These are phyloP conservation scores for Aristolochia contorta DNA, from an alignment of 164 flowering plant genomes.

Conservation along the genomic window DNA sequence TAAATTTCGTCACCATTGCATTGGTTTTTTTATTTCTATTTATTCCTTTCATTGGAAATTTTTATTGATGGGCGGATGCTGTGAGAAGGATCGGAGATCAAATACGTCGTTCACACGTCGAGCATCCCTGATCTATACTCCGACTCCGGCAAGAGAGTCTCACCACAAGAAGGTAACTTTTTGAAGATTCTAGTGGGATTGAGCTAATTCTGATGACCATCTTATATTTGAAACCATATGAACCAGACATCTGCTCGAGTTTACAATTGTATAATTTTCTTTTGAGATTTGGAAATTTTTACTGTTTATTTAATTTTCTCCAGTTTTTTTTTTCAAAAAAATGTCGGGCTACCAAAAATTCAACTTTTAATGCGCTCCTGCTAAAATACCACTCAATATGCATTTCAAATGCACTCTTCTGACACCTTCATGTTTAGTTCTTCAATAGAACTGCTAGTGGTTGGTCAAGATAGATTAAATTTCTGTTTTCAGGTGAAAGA, in stretches of 20 bases:
- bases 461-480: neutral
- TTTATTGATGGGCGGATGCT: neutral
- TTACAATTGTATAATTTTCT: neutral
- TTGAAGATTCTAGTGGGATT: neutral
- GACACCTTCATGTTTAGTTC: neutral
- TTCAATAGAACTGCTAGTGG: neutral
- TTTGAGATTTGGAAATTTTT: neutral
- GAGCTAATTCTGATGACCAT: neutral
- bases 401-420: neutral
- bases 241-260: neutral
- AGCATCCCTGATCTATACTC: constrained; percentile 71
- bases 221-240: neutral
- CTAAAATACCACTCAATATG: neutral
- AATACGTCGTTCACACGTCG: constrained; percentile 67
- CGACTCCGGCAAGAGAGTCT: constrained; percentile 75
- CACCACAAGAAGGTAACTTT: constrained; percentile 37
- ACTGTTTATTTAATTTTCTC: neutral
- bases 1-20: too few relatives aligned
- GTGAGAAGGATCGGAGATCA: constrained; percentile 51
- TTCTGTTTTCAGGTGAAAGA: neutral
- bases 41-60: neutral
- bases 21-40: neutral
- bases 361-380: neutral
- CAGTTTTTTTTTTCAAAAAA: neutral
- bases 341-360: neutral